phyloP scores from a whole-genome alignment of 768 basidiomycete genomes.

The Podaxis rugospora region DNA sequence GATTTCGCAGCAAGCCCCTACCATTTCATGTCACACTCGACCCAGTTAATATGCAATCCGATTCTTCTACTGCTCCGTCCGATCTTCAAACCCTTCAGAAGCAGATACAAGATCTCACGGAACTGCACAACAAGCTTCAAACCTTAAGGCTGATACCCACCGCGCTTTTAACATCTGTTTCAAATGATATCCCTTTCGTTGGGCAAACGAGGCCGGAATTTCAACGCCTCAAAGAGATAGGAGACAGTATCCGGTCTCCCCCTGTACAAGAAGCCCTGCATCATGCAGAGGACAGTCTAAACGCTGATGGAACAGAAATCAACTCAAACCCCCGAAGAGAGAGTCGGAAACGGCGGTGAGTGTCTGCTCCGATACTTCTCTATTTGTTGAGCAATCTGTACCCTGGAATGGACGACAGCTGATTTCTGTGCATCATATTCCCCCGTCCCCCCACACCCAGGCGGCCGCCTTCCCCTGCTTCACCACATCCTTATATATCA shows the following conservation, averaged over 20 bases:
- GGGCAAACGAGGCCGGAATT: conserved; percentile 35
- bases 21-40: neutral
- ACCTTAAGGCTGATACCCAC: conserved; percentile 42
- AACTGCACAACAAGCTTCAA: conserved; percentile 40
- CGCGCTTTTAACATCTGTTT: conserved; percentile 34
- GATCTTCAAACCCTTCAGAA: conserved; percentile 25
- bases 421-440: neutral
- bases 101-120: conserved; percentile 43
- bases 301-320: conserved; percentile 46
- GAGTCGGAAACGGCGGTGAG: conserved; percentile 55
- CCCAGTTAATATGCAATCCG: conserved; percentile 1
- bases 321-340: conserved; percentile 41
- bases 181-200: conserved; percentile 16
- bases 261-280: conserved; percentile 55
- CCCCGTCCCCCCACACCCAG: conserved; percentile 23
- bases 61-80: conserved; percentile 3
- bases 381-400: neutral
- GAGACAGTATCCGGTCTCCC: conserved; percentile 43
- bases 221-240: conserved; percentile 41
- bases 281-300: conserved; percentile 51
- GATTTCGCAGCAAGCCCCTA: neutral
- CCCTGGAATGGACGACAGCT: conserved; percentile 5
- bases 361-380: conserved; percentile 15
- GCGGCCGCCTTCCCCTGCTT: conserved; percentile 51
- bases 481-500: conserved; percentile 54